Evolutionary conservation across 345 rosid genomes (phyloP), one percentile per base, ranked within the genome.

Genomic region (Ricinus communis): DNA sequence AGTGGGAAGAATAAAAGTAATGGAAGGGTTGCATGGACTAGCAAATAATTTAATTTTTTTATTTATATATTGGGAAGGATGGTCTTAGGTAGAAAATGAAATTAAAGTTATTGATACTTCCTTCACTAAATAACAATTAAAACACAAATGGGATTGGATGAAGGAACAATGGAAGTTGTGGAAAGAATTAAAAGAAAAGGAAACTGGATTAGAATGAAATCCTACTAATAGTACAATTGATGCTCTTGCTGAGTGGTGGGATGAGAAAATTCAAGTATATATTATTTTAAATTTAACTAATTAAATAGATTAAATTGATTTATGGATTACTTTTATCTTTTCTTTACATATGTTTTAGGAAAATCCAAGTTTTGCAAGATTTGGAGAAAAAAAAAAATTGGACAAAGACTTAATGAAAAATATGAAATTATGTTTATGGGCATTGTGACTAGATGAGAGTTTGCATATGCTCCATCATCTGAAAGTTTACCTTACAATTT

Each of bases 141-240:
- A 28, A 49, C 43, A 28, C n/a, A 65, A 65, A 51, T 65, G 69
- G 43, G 40, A 65, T 49, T 65, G 69, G 53, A 46, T 49, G 43
- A 65, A 51, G 31, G 40, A n/a, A 0, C 57, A 49, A 14, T 49
- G 57, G 56, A 65, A 49, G 13, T 47, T 65, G 27, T 65, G 57
- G 57, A 65, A 31, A 3, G 25, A 49, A 7, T 12, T 65, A 31
- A 65, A 19, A 49, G 69, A 27, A 30, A 33, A 65, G 14, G 43
- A 65, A 51, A 66, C 58, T 5, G 4, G 57, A 31, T n/a, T 66
- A 11, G 46, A 10, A 50, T 66, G 70, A 18, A 57, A 65, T 65
- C 69, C 57, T 47, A 51, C 18, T 18, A 65, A 65, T 19, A 38
- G 14, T 10, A 65, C 57, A 45, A 28, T 65, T 24, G 16, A 0